Evolutionary conservation across 805 yeast species (phyloP), one percentile per base, ranked within the genome.

Genomic region (Yueomyces sinensis): DNA sequence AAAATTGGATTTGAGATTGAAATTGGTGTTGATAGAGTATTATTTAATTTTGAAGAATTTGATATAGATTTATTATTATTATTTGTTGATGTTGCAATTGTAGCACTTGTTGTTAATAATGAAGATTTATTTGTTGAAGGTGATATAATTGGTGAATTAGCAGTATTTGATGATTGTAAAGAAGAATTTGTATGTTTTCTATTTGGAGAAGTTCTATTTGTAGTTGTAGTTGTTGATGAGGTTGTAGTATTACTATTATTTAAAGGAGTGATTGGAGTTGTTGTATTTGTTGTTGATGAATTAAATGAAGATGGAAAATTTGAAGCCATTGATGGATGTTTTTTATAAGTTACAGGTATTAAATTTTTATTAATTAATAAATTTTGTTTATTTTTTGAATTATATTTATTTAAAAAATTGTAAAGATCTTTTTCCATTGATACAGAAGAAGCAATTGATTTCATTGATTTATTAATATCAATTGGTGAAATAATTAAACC

Each of bases 401-500:
- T 52, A 43, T 65, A 63, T 41, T 65, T 70, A 42, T 74, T 49
- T 35, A 89, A 64, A 49, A 72, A 82, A 30, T 73, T 68, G 60
- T 78, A 82, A 36, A 89, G 63, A 52, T 84, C 94, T 48, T 68
- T 74, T 49, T 87, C 96, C 54, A 80, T 80, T 51, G 84, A 91
- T 34, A 87, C 73, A 17, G 80, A 68, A 13, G 78, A 63, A 0
- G 95, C 94, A 43, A 82, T 63, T 5, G 70, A 61, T 48, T 77
- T 80, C 82, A 89, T 76, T 4, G 95, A 77, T 28, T 50, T 50
- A 37, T 68, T 68, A 15, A 62, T 48, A 31, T 70, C 62, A 32
- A 89, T 60, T 3, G 97, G 97, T 32, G 80, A 63, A 4, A 91
- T 67, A 39, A 81, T 74, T 29, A 86, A 80, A 19, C 96, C 97